Conservation (phyloP, 139 green algal genomes). For the Micromonas pusilla region DNA sequence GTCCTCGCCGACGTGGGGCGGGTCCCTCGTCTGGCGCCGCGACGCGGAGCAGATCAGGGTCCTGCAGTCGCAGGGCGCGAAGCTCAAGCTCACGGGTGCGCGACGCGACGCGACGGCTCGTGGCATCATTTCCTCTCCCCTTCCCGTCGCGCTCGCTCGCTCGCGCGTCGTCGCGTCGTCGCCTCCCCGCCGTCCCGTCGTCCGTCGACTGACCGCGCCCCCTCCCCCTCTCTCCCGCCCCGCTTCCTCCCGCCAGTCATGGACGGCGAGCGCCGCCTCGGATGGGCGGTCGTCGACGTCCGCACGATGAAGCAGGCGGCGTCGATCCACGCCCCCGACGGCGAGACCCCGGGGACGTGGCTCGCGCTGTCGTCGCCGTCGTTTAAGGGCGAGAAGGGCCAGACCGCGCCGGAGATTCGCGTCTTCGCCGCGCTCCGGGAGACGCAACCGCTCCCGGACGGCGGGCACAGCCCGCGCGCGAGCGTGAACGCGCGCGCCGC, state of each 20-base stretch:
- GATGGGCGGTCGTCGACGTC: conserved; percentile 51
- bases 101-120: too few species aligned
- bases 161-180: too few species aligned
- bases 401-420: conserved; percentile 27
- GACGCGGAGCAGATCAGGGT: background rate
- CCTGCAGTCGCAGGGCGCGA: background rate
- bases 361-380: conserved; percentile 30
- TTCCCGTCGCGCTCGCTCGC: too few species aligned
- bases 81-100: background rate
- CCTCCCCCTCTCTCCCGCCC: background rate
- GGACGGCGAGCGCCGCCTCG: conserved; percentile 36
- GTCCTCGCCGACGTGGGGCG: background rate
- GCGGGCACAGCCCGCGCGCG: too few species aligned
- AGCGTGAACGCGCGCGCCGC: background rate
- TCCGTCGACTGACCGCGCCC: background rate
- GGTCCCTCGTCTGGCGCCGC: background rate
- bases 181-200: too few species aligned
- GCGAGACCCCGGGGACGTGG: conserved; percentile 37
- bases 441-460: too few species aligned
- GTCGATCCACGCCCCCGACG: conserved; percentile 26
- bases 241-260: background rate
- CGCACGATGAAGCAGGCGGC: conserved; percentile 33
- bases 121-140: too few species aligned
- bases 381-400: conserved; percentile 14
- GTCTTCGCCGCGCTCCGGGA: conserved; percentile 34